Conservation (phyloP, 2,329 filamentous ascomycete genomes). For the Cordyceps javanica region DNA sequence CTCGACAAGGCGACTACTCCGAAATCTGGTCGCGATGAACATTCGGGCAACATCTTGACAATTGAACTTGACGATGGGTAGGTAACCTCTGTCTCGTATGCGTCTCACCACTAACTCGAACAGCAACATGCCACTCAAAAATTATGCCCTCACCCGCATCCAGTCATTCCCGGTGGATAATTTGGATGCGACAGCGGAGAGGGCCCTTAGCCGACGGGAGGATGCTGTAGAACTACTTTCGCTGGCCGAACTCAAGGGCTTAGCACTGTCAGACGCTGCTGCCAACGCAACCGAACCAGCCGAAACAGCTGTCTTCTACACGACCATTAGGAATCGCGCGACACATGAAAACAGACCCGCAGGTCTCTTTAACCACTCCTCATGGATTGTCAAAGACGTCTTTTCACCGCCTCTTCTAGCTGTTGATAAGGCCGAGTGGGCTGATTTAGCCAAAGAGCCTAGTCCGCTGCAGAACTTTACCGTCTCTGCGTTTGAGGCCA, state of each 20-base stretch:
- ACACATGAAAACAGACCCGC: conserved; percentile 18
- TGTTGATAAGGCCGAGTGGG: conserved; percentile 14
- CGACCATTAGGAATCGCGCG: conserved; percentile 18
- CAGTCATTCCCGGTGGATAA: conserved; percentile 16
- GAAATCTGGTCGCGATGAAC: not conserved
- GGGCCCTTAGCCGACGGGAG: not conserved
- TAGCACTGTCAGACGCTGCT: not conserved
- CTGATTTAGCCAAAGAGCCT: conserved; percentile 12
- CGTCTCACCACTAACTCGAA: not conserved
- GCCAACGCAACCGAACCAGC: not conserved
- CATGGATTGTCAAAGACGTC: conserved; percentile 15
- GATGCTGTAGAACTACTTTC: not conserved
- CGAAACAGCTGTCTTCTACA: conserved; percentile 17
- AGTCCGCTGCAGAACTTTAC: conserved; percentile 14
- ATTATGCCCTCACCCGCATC: conserved; percentile 17
- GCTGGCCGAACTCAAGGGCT: not conserved
- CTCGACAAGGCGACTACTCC: not conserved
- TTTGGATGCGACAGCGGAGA: not conserved
- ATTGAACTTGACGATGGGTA: conserved; percentile 12
- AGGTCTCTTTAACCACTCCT: conserved; percentile 19
- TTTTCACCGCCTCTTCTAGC: conserved; percentile 15
- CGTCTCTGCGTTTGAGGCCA: conserved; percentile 14
- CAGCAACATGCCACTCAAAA: conserved; percentile 19
- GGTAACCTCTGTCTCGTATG: not conserved
- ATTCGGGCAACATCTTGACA: not conserved